Evolutionary conservation across 2,329 filamentous ascomycete species (phyloP).

Genomic region (Metarhizium album): DNA sequence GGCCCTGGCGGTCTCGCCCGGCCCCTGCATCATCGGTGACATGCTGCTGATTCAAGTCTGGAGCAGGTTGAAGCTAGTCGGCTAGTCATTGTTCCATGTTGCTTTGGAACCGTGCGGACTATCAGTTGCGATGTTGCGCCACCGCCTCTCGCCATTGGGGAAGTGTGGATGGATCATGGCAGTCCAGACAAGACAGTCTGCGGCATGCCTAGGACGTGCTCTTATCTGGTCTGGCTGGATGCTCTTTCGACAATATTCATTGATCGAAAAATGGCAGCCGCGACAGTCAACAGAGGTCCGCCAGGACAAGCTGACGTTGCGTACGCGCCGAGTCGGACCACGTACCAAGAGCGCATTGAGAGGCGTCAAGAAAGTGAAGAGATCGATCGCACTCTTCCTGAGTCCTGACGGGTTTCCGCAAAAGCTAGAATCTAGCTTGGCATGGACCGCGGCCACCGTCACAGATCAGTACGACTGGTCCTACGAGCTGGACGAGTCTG

Average conservation of each 20-base stretch:
- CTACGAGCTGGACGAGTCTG: constrained; percentile 33
- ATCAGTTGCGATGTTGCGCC: constrained; percentile 3
- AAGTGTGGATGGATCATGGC: neutral
- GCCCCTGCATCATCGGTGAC: neutral
- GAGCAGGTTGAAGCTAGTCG: neutral
- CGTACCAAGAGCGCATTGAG: constrained; percentile 40
- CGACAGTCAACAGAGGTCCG: constrained; percentile 14
- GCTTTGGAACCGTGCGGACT: neutral
- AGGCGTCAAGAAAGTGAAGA: constrained; percentile 30
- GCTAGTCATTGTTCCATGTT: neutral
- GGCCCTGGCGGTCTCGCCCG: neutral
- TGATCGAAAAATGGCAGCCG: neutral
- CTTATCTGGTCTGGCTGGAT: too few relatives aligned
- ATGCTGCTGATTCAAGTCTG: neutral
- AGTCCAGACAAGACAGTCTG: neutral
- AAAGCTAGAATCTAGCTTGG: constrained; percentile 36
- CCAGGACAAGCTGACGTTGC: constrained; percentile 46
- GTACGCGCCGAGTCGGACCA: constrained; percentile 43
- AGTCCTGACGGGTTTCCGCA: constrained; percentile 41
- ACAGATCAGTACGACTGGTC: constrained; percentile 40
- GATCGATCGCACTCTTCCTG: constrained; percentile 30
- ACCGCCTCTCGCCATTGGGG: constrained; percentile 2
- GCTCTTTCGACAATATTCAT: neutral
- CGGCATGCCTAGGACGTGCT: too few relatives aligned
- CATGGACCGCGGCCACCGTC: constrained; percentile 45